These are phyloP conservation scores for Lachnum nothofagi DNA, from an alignment of 2,329 filamentous ascomycete genomes.

Conservation along the genomic window DNA sequence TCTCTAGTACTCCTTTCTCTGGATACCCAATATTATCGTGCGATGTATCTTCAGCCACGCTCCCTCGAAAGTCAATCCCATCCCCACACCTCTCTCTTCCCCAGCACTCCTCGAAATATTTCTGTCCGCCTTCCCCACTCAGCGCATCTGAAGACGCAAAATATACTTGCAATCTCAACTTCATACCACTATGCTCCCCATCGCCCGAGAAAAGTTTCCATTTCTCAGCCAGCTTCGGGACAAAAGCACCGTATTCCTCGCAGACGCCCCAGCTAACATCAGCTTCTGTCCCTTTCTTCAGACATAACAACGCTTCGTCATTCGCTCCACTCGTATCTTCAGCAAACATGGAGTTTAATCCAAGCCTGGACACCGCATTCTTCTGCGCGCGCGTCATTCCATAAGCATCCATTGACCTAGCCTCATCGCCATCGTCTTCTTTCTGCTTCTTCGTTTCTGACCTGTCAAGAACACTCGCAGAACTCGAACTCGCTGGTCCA, in stretches of 20 bases:
- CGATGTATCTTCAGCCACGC: slow-evolving; percentile 32
- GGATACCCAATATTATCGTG: slow-evolving; percentile 34
- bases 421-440: too few species aligned
- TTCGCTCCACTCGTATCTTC: slow-evolving; percentile 28
- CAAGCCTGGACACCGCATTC: slow-evolving; percentile 14
- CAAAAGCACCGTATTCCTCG: slow-evolving; percentile 22
- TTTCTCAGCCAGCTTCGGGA: slow-evolving; percentile 10
- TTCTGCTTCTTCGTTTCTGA: too few species aligned
- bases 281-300: slow-evolving; percentile 23
- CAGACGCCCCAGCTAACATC: slow-evolving; percentile 14
- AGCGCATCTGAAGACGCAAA: slow-evolving; percentile 39
- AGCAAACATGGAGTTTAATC: slow-evolving; percentile 19
- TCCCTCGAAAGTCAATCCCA: slow-evolving; percentile 34
- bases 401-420: too few species aligned
- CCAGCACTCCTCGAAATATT: slow-evolving; percentile 42
- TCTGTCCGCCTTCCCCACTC: slow-evolving; percentile 38
- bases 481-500: too few species aligned
- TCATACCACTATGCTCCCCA: slow-evolving; percentile 10
- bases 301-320: slow-evolving; percentile 28
- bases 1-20: too few species aligned
- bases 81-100: slow-evolving; percentile 25
- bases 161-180: slow-evolving; percentile 18
- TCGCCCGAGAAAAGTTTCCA: slow-evolving; percentile 17
- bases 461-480: too few species aligned
- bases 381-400: too few species aligned